Conservation (phyloP, 331 rosid genomes). For the Rosa hybrid region DNA sequence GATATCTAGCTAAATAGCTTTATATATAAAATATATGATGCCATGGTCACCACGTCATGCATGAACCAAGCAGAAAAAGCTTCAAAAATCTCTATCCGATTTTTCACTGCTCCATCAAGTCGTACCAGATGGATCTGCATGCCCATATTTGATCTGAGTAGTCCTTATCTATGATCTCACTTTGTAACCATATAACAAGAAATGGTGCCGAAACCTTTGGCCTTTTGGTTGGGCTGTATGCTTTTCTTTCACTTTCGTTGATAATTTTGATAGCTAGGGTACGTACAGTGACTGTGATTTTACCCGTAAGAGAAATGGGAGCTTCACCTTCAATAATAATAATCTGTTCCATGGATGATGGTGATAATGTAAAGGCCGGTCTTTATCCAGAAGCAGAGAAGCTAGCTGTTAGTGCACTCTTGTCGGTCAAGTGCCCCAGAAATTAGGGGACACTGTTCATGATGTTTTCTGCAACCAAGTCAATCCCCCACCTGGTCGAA, state of each 20-base stretch:
- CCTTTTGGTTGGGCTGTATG: slow-evolving; percentile 15
- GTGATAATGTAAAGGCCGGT: slow-evolving; percentile 7
- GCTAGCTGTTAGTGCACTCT: slow-evolving; percentile 30
- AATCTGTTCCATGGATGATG: slow-evolving; percentile 10
- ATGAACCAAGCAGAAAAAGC: slow-evolving; percentile 22
- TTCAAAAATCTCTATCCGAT: slow-evolving; percentile 1
- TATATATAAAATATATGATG: slow-evolving; percentile 18
- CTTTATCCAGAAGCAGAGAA: slow-evolving; percentile 26
- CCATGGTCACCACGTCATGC: slow-evolving; percentile 40
- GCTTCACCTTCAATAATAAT: slow-evolving; percentile 22
- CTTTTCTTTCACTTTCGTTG: slow-evolving; percentile 17
- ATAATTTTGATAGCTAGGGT: slow-evolving; percentile 2
- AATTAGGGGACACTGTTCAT: slow-evolving; percentile 46
- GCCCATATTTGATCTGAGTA: background rate
- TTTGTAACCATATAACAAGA: slow-evolving; percentile 11
- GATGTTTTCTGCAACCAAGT: slow-evolving; percentile 21
- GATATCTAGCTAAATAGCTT: background rate
- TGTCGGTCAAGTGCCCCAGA: slow-evolving; percentile 51
- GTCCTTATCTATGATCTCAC: slow-evolving; percentile 21
- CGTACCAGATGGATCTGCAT: background rate
- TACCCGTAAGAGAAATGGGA: slow-evolving; percentile 23
- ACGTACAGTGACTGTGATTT: slow-evolving; percentile 19
- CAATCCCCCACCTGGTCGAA: slow-evolving; percentile 37
- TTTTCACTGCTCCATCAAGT: background rate
- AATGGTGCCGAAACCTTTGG: slow-evolving; percentile 30